phyloP scores from a whole-genome alignment of 306 rosid genomes.

The Ochetophila trinervis region DNA sequence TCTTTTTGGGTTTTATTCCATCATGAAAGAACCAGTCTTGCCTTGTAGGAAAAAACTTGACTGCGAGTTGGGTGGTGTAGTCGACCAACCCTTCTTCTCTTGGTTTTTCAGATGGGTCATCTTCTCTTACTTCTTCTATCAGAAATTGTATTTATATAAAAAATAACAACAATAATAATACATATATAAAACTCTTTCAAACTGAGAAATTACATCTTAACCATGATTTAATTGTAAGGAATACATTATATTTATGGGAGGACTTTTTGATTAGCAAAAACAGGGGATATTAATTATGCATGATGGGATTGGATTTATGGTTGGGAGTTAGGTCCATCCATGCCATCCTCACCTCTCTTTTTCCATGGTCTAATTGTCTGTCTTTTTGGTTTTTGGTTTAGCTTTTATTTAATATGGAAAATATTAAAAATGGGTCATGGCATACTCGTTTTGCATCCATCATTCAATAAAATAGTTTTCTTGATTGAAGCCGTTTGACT shows the following conservation, averaged over 20 bases:
- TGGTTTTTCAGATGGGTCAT: slow-evolving; percentile 20
- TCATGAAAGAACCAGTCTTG: slow-evolving; percentile 10
- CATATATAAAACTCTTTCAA: too few relatives aligned
- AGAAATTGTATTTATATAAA: not conserved
- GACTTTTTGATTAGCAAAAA: not conserved
- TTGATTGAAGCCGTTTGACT: not conserved
- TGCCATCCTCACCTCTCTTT: slow-evolving; percentile 21
- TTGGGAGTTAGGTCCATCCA: slow-evolving; percentile 54
- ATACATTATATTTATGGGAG: slow-evolving; percentile 10
- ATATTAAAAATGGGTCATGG: not conserved
- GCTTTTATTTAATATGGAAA: slow-evolving; percentile 1
- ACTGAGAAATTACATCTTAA: too few relatives aligned
- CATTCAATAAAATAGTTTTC: not conserved
- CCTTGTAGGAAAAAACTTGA: slow-evolving; percentile 16
- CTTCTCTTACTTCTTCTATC: not conserved
- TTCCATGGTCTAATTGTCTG: not conserved
- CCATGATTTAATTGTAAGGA: too few relatives aligned
- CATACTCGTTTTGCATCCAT: not conserved
- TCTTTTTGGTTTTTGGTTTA: not conserved
- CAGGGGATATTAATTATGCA: slow-evolving; percentile 17
- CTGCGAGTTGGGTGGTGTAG: slow-evolving; percentile 35
- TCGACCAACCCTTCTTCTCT: slow-evolving; percentile 46
- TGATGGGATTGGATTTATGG: slow-evolving; percentile 27
- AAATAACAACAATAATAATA: too few relatives aligned
- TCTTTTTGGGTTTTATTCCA: slow-evolving; percentile 3